phyloP scores from a whole-genome alignment of 1,284 basidiomycete genomes.

The Ceratorhiza oryzae-sativae region DNA sequence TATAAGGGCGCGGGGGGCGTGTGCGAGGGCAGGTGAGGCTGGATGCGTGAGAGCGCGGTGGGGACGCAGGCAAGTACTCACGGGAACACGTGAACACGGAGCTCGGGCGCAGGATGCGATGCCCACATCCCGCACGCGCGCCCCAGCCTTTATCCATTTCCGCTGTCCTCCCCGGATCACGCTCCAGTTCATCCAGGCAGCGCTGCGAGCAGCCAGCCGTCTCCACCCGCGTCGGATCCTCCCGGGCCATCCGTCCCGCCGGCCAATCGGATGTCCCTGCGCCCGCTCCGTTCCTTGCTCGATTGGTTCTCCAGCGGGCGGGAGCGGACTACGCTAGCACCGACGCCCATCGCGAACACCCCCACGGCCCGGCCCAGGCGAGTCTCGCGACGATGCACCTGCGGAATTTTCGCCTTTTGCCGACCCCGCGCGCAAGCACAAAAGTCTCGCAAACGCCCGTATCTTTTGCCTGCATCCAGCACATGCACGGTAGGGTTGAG shows the following conservation, averaged over 20 bases:
- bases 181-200: constrained; percentile 11
- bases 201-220: not conserved
- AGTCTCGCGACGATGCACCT: not conserved
- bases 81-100: constrained; percentile 39
- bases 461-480: not conserved
- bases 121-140: not conserved
- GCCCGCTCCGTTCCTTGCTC: not conserved
- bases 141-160: constrained; percentile 16
- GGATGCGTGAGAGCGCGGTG: constrained; percentile 32
- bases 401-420: constrained; percentile 9
- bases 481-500: not conserved
- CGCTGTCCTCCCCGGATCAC: constrained; percentile 18
- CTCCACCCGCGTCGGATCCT: constrained; percentile 4
- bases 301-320: constrained; percentile 12
- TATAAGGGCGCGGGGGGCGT: constrained; percentile 9
- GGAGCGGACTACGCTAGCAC: constrained; percentile 10
- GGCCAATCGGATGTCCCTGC: constrained; percentile 1
- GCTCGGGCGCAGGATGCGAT: not conserved
- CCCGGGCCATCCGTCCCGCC: not conserved
- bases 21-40: constrained; percentile 19
- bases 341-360: not conserved
- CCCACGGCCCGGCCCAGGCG: not conserved
- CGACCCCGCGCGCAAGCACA: not conserved
- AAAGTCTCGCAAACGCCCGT: not conserved
- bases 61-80: constrained; percentile 29